Base-by-base conservation (phyloP, 2,329 filamentous ascomycete species). In the Alternaria conjuncta region DNA sequence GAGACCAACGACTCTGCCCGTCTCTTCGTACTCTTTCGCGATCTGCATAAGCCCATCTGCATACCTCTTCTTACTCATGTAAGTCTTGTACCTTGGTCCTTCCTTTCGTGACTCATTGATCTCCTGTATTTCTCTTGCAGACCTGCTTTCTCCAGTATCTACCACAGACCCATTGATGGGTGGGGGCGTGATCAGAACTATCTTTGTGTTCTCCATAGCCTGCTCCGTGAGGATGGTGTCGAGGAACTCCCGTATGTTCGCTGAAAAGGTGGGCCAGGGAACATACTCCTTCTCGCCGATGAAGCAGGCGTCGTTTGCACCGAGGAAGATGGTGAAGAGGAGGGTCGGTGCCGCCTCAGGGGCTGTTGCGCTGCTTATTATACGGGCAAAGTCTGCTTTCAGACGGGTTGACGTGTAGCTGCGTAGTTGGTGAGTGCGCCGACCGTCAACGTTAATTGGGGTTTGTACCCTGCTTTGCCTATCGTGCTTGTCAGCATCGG, bases 271-370 rank as follows among this genome's bases (percentile, higher is more conserved):
- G 4, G 67, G 63, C 25, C 80, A 66, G 3, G 80, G 76, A 3
- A 81, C 77, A 36, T 74, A 73, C 41, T 74, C 73, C 11, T 43
- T 43, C 4, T 61, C 44, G 11, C 60, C 55, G n/a, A 71, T 46
- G 26, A 80, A 60, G 61, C 75, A 80, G 23, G 79, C 79, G 57
- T 82, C 80, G 54, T 82, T 81, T 25, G 78, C 79, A 41, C 80
- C 80, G 9, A 82, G 59, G 59, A 80, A 80, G 60, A 82, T 81
- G 18, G 78, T 81, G 64, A 82, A 71, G 57, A 82, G 73, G 23
- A 81, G 71, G 6, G 77, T 79, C n/a, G 63, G 65, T 4, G 71
- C 51, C 1, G 72, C 68, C 18, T 11, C n/a, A 2, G 70, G 67
- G 2, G 60, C 23, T 18, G 71, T 76, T 10, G 71, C 63, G 23